phyloP scores from a whole-genome alignment of 176 grass and related monocot species.

The Coix lacrymajobi region DNA sequence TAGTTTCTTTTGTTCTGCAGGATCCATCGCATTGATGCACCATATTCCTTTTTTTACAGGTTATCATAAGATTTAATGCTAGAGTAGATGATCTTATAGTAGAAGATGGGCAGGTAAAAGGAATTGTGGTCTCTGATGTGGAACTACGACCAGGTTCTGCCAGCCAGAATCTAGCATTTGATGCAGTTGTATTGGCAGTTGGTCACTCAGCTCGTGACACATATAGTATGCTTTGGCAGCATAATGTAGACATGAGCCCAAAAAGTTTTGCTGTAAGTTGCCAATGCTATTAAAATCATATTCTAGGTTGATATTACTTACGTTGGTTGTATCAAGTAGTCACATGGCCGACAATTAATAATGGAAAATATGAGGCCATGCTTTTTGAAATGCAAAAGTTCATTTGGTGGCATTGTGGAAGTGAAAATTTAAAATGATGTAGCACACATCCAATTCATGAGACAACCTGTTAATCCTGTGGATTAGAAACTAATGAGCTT shows the following conservation, averaged over 20 bases:
- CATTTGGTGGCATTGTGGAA: neutral
- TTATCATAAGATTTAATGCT: conserved; percentile 77
- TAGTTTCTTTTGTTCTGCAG: conserved; percentile 8
- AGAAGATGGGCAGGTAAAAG: conserved; percentile 70
- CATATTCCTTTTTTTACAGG: conserved; percentile 45
- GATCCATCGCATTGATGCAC: conserved; percentile 2
- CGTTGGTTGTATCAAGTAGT: neutral
- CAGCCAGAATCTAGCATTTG: conserved; percentile 59
- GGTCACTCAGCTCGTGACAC: conserved; percentile 93
- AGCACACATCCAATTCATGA: neutral
- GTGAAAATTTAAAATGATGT: neutral
- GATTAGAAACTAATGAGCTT: neutral
- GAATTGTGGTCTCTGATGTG: conserved; percentile 65
- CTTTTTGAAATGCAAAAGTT: neutral
- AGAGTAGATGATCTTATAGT: conserved; percentile 88
- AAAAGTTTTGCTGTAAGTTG: conserved; percentile 92
- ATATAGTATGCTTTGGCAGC: conserved; percentile 71
- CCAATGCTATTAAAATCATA: conserved; percentile 24
- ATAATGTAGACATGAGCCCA: conserved; percentile 65
- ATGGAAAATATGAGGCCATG: neutral
- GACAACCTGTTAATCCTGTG: neutral
- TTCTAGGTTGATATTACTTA: conserved; percentile 14
- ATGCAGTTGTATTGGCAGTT: conserved; percentile 88
- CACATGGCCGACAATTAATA: conserved; percentile 6
- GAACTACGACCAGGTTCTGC: conserved; percentile 47